phyloP scores from a whole-genome alignment of 257 asterid genomes.

The Fraxinus pennsylvanica region DNA sequence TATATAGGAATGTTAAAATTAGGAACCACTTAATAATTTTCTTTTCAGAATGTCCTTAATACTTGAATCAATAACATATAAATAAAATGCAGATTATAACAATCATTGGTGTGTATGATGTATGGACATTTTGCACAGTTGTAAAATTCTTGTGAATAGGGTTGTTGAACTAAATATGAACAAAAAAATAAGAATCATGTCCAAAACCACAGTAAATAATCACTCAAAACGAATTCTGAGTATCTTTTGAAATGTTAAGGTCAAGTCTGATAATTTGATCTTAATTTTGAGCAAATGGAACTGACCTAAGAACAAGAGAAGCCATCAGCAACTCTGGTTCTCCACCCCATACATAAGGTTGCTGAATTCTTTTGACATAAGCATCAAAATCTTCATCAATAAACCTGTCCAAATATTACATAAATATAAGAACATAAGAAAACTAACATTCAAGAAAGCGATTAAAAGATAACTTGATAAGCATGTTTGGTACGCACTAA shows the following conservation, averaged over 20 bases:
- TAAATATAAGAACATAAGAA: not conserved
- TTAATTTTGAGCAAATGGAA: not conserved
- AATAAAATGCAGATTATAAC: too few species aligned
- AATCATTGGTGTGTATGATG: not conserved
- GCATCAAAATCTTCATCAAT: slow-evolving; percentile 82
- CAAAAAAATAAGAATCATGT: not conserved
- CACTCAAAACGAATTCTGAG: not conserved
- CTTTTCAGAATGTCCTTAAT: not conserved
- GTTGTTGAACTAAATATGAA: not conserved
- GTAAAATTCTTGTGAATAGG: not conserved
- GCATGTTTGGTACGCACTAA: not conserved
- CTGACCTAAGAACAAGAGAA: slow-evolving; percentile 80
- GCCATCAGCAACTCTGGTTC: slow-evolving; percentile 85
- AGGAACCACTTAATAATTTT: not conserved
- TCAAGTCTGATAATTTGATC: not conserved
- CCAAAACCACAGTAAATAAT: not conserved
- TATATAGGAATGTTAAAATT: not conserved
- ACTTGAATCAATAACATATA: not conserved
- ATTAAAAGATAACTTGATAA: not conserved
- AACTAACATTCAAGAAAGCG: not conserved
- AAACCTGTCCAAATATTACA: slow-evolving; percentile 39
- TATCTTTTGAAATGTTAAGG: not conserved
- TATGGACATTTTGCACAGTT: not conserved
- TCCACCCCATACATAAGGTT: slow-evolving; percentile 89
- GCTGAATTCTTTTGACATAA: slow-evolving; percentile 64